Evolutionary conservation across 2,329 filamentous ascomycete species (phyloP).

Genomic region (Clarireedia homoeocarpa): DNA sequence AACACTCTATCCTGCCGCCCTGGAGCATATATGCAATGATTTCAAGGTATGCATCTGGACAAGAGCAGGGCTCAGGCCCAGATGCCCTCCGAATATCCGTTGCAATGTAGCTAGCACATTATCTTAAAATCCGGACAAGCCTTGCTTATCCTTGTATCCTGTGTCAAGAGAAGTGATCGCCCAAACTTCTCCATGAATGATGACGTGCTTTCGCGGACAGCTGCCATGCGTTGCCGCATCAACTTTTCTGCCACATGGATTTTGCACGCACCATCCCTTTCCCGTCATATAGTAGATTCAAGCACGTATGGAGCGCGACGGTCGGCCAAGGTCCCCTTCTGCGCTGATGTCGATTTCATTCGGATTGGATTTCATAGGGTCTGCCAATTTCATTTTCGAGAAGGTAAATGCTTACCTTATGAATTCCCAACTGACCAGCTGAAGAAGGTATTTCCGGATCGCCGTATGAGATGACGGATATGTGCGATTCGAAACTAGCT

Average conservation of each 20-base stretch:
- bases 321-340: neutral
- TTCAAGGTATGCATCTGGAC: neutral
- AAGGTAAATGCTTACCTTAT: slow-evolving; percentile 23
- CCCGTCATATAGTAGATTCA: neutral
- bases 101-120: neutral
- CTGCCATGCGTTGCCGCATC: slow-evolving; percentile 4
- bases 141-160: neutral
- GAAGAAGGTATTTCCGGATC: slow-evolving; percentile 21
- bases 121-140: neutral
- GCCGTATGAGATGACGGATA: slow-evolving; percentile 21
- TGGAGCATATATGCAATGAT: neutral
- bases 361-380: slow-evolving; percentile 4
- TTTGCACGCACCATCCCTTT: neutral
- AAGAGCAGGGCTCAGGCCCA: neutral
- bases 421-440: slow-evolving; percentile 17
- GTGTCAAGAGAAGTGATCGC: neutral
- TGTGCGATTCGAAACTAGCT: slow-evolving; percentile 19
- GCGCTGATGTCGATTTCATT: neutral
- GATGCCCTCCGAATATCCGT: neutral
- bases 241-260: neutral
- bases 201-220: neutral
- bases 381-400: slow-evolving; percentile 16
- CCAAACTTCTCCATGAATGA: no score
- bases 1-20: no score
- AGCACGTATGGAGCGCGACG: neutral